Evolutionary conservation across 345 rosid species (phyloP).

Genomic region (Noccaea caerulescens): DNA sequence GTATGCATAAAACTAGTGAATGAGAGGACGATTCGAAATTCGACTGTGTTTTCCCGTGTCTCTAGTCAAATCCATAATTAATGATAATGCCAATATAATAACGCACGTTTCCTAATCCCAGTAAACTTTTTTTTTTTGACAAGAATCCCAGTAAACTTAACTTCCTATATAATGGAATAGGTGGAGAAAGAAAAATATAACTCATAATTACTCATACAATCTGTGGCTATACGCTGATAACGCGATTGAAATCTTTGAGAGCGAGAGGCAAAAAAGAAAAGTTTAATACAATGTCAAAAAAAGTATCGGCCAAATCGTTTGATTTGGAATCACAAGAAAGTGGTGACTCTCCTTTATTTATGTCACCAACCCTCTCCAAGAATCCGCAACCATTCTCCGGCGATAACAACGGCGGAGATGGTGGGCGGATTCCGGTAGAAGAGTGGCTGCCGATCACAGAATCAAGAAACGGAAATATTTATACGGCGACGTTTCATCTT

Average conservation of each 20-base stretch:
- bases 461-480: conserved; percentile 80
- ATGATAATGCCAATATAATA: too few relatives aligned
- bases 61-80: too few relatives aligned
- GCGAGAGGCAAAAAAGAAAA: conserved; percentile 4
- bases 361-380: conserved; percentile 31
- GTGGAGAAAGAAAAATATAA: not conserved
- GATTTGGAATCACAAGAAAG: conserved; percentile 42
- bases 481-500: conserved; percentile 78
- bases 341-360: conserved; percentile 35
- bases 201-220: not conserved
- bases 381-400: conserved; percentile 31
- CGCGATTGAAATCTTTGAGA: conserved; percentile 2
- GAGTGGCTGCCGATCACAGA: conserved; percentile 92
- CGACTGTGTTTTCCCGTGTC: too few relatives aligned
- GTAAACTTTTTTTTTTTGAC: not conserved
- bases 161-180: conserved; percentile 25
- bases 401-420: conserved; percentile 31
- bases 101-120: too few relatives aligned
- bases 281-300: conserved; percentile 29
- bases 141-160: not conserved
- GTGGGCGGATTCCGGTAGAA: conserved; percentile 31
- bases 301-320: not conserved
- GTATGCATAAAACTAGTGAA: too few relatives aligned
- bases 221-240: conserved; percentile 27
- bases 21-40: too few relatives aligned